These are phyloP conservation scores for Penicillium herquei DNA, from an alignment of 495 filamentous ascomycete genomes.

Conservation along the genomic window DNA sequence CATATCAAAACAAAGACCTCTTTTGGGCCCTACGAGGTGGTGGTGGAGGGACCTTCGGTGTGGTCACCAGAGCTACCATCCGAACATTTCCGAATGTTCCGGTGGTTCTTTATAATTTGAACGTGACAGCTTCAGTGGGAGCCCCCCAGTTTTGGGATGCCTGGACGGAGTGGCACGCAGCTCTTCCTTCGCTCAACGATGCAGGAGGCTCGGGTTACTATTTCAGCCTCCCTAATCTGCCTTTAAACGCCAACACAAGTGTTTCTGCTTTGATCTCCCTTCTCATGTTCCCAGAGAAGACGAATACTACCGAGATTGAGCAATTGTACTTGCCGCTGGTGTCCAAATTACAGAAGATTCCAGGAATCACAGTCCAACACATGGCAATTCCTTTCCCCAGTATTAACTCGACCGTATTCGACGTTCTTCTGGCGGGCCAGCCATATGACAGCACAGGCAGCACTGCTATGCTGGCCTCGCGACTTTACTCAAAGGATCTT, in stretches of 20 bases:
- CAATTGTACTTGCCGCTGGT: constrained; percentile 17
- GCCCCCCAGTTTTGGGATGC: constrained; percentile 33
- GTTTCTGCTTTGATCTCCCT: constrained; percentile 15
- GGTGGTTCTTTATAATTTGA: constrained; percentile 31
- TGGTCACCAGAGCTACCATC: constrained; percentile 47
- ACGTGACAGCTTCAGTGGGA: constrained; percentile 20
- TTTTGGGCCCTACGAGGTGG: constrained; percentile 56
- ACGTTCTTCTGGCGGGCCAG: constrained; percentile 12
- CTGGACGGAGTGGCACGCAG: constrained; percentile 28
- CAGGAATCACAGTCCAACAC: constrained; percentile 16
- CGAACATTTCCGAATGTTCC: constrained; percentile 36
- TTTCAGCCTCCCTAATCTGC: constrained; percentile 25
- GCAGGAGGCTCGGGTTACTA: constrained; percentile 39
- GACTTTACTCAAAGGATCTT: constrained; percentile 33
- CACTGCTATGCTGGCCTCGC: constrained; percentile 18
- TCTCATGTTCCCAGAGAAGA: constrained; percentile 28
- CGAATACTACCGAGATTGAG: constrained; percentile 14
- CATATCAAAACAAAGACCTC: constrained; percentile 43
- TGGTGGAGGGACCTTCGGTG: constrained; percentile 48
- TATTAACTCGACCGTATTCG: constrained; percentile 17
- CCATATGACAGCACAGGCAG: constrained; percentile 21
- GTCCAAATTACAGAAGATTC: constrained; percentile 13
- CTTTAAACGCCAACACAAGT: constrained; percentile 5
- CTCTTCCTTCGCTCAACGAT: constrained; percentile 28
- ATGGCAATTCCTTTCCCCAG: constrained; percentile 14